These are phyloP conservation scores for Excoecaria agallocha DNA, from an alignment of 345 rosid genomes.

Conservation along the genomic window DNA sequence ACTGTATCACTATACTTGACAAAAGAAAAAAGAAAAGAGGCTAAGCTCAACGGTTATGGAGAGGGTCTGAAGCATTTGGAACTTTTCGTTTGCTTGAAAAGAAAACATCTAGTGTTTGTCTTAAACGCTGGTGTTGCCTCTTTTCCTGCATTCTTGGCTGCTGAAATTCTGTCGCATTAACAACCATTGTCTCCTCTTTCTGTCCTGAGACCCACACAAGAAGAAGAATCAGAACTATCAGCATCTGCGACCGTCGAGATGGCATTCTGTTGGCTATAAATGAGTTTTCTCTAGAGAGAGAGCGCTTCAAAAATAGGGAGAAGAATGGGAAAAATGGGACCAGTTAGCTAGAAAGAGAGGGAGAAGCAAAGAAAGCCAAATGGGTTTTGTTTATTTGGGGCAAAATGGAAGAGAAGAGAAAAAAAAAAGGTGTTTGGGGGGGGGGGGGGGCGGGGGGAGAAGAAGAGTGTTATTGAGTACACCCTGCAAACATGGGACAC, in stretches of 20 bases:
- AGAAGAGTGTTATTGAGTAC: constrained; percentile 29
- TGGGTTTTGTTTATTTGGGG: constrained; percentile 32
- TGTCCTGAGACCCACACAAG: constrained; percentile 38
- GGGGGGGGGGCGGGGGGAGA: too few species aligned
- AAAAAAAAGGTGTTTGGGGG: too few species aligned
- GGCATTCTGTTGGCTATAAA: constrained; percentile 17
- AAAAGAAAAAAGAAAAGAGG: background rate
- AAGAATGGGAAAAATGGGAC: constrained; percentile 10
- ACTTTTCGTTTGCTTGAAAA: constrained; percentile 55
- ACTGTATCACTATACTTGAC: background rate
- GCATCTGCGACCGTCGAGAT: constrained; percentile 21
- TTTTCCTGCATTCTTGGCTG: constrained; percentile 16
- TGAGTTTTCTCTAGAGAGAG: background rate
- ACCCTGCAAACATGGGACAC: constrained; percentile 64
- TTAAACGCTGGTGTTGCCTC: constrained; percentile 15
- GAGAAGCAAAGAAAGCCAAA: constrained; percentile 22
- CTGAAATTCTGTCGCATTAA: background rate
- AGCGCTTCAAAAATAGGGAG: background rate
- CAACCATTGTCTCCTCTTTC: constrained; percentile 20
- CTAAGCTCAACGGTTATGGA: constrained; percentile 58
- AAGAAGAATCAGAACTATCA: constrained; percentile 21
- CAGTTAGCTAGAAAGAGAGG: constrained; percentile 4
- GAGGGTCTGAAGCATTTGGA: constrained; percentile 68
- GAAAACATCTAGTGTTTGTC: constrained; percentile 30
- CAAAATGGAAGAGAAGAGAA: constrained; percentile 19